Conservation (phyloP, 2,329 filamentous ascomycete genomes). For the Myriosclerotinia duriaeana region DNA sequence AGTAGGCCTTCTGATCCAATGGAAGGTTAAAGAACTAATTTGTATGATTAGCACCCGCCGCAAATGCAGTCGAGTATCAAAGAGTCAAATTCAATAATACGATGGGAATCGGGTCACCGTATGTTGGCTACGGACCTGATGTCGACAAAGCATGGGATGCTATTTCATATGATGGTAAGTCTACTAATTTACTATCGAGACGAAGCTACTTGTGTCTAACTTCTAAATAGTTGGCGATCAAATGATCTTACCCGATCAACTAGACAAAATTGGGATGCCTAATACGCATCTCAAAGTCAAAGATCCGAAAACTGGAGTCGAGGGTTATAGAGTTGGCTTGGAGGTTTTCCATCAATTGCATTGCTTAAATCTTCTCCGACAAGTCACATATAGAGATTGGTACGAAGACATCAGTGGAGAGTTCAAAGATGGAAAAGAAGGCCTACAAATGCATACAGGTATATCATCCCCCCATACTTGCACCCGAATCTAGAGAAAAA, state of each 20-base stretch:
- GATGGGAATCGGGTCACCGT: conserved; percentile 47
- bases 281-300: conserved; percentile 51
- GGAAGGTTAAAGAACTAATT: neutral
- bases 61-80: conserved; percentile 50
- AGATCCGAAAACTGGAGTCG: conserved; percentile 55
- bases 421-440: conserved; percentile 46
- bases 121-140: conserved; percentile 55
- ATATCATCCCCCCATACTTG: neutral
- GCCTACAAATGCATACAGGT: conserved; percentile 46
- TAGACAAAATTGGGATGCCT: conserved; percentile 53
- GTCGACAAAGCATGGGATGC: conserved; percentile 59
- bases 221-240: conserved; percentile 54
- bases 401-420: conserved; percentile 51
- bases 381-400: conserved; percentile 52
- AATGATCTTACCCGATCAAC: conserved; percentile 56
- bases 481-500: neutral
- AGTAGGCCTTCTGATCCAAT: conserved; percentile 26
- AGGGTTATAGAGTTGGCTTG: conserved; percentile 57
- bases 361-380: conserved; percentile 44
- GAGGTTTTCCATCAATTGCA: conserved; percentile 46
- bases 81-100: conserved; percentile 51
- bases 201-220: conserved; percentile 2
- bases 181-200: neutral
- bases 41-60: conserved; percentile 47
- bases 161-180: conserved; percentile 49